A percentile compares a stretch with the other conserved stretches of the same genome.
Conservation (phyloP, 129 eudicot genomes). For the Arctium lappa region DNA sequence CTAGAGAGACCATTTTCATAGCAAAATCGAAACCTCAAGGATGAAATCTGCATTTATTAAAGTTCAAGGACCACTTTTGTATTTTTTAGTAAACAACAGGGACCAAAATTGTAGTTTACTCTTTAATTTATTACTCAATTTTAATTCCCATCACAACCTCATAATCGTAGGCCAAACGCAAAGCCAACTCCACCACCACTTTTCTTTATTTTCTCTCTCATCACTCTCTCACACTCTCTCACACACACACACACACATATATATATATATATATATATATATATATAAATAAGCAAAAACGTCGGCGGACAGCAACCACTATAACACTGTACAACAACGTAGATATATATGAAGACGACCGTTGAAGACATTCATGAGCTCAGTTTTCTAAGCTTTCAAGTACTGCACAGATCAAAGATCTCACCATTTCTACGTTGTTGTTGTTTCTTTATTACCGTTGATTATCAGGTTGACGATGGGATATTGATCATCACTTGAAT, state of each 20-base stretch:
- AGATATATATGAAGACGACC: constrained; percentile 15
- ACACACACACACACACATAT: too few species aligned
- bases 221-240: not conserved
- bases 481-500: constrained; percentile 7
- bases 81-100: too few species aligned
- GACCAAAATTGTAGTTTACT: too few species aligned
- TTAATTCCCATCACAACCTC: constrained; percentile 20
- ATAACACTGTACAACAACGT: constrained; percentile 14
- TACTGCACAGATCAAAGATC: constrained; percentile 17
- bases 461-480: not conserved
- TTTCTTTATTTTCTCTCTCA: constrained; percentile 14
- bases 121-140: not conserved
- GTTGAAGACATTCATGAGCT: constrained; percentile 11
- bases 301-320: constrained; percentile 28
- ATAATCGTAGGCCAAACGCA: constrained; percentile 45
- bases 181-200: constrained; percentile 37
- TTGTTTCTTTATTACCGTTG: constrained; percentile 5
- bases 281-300: constrained; percentile 1
- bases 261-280: not conserved
- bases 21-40: too few species aligned
- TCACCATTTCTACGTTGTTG: not conserved
- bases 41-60: too few species aligned
- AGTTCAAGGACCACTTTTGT: too few species aligned
- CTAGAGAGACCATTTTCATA: too few species aligned
- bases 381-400: constrained; percentile 13